phyloP scores from a whole-genome alignment of 345 rosid species.

The Turritis glabra region DNA sequence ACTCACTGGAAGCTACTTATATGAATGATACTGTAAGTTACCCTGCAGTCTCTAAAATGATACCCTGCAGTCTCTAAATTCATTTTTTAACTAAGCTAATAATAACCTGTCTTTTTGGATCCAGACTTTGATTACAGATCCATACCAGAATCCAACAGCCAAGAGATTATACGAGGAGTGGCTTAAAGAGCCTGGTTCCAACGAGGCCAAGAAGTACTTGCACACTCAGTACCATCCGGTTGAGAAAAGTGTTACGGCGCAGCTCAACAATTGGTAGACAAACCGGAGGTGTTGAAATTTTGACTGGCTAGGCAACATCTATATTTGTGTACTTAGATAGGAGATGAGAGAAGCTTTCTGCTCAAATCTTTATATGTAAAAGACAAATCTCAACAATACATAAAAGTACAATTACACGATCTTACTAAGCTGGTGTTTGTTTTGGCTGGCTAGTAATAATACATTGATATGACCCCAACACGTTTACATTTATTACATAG shows the following conservation, averaged over 20 bases:
- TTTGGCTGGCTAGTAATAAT: conserved; percentile 2
- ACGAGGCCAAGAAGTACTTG: conserved; percentile 65
- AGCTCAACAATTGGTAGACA: conserved; percentile 79
- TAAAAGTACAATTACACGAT: conserved; percentile 10
- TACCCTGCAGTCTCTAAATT: not conserved
- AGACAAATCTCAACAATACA: conserved; percentile 18
- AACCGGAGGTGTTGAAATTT: not conserved
- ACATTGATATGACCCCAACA: conserved; percentile 17
- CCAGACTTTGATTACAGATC: conserved; percentile 67
- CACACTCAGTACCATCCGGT: conserved; percentile 88
- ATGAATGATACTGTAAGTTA: conserved; percentile 67
- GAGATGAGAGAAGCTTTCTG: not conserved
- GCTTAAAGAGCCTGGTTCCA: conserved; percentile 88
- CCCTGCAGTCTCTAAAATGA: not conserved
- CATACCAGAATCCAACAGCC: conserved; percentile 71
- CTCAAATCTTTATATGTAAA: conserved; percentile 9
- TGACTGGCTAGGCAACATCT: conserved; percentile 10
- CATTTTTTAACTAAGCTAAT: not conserved
- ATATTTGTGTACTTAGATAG: not conserved
- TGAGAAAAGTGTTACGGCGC: conserved; percentile 68
- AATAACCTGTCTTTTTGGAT: conserved; percentile 15
- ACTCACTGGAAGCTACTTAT: conserved; percentile 61
- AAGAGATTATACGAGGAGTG: conserved; percentile 70
- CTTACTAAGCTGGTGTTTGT: not conserved
- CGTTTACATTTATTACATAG: not conserved